Percentiles rank a stretch among this genome's conserved stretches.
phyloP scores from a whole-genome alignment of 345 rosid genomes.

The Odontarrhena argentea region DNA sequence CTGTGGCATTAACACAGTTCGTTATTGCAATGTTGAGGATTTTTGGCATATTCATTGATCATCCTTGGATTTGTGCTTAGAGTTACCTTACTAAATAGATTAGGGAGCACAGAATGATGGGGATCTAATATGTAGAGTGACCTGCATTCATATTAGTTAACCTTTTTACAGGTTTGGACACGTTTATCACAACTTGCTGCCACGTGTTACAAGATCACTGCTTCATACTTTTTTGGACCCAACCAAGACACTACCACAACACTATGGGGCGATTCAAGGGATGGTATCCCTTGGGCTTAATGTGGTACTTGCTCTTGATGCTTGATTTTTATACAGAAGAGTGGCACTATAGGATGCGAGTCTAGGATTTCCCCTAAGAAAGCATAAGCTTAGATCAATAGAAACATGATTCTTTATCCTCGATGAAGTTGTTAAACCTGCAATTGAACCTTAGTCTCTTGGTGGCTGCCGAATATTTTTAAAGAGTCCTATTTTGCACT shows the following conservation, averaged over 20 bases:
- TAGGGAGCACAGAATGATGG: neutral
- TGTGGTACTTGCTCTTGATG: conserved; percentile 57
- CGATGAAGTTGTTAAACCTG: neutral
- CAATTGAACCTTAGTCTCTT: neutral
- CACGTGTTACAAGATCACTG: conserved; percentile 80
- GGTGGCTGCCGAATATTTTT: conserved; percentile 15
- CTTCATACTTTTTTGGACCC: conserved; percentile 90
- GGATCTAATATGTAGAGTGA: conserved; percentile 14
- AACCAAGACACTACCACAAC: conserved; percentile 75
- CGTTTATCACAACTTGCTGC: conserved; percentile 74
- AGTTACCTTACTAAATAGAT: conserved; percentile 15
- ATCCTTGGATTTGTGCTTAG: conserved; percentile 10
- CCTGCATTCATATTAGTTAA: conserved; percentile 24
- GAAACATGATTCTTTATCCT: conserved; percentile 1
- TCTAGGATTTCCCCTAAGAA: conserved; percentile 15
- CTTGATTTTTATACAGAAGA: conserved; percentile 17
- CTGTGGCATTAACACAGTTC: neutral
- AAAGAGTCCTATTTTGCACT: conserved; percentile 5
- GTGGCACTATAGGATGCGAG: conserved; percentile 19
- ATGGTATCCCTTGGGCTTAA: conserved; percentile 75
- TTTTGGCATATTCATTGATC: neutral
- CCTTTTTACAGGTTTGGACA: conserved; percentile 72
- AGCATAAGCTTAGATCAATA: neutral
- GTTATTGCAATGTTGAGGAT: conserved; percentile 13
- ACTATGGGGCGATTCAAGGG: conserved; percentile 92